These are phyloP conservation scores for Gracilaria vermiculophylla DNA, from an alignment of 23 red algal genomes.

Conservation along the genomic window DNA sequence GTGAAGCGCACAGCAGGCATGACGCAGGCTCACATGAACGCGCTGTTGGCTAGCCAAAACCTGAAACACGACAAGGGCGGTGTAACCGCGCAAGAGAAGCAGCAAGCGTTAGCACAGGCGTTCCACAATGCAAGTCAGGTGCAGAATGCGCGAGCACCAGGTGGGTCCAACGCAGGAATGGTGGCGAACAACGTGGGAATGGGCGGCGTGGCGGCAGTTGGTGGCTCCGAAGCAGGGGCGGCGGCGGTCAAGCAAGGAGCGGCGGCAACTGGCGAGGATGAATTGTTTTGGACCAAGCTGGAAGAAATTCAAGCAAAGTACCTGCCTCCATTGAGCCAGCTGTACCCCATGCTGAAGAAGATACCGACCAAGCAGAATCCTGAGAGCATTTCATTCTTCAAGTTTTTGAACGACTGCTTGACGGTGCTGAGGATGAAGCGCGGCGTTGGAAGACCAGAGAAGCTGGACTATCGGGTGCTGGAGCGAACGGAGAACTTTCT, in stretches of 20 bases:
- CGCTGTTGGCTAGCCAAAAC: neutral
- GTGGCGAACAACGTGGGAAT: neutral
- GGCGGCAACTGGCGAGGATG: neutral
- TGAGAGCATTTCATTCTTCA: neutral
- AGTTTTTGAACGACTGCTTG: constrained; percentile 5
- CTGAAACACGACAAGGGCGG: neutral
- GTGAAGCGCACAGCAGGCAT: neutral
- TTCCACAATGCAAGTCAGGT: constrained; percentile 1
- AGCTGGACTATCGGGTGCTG: neutral
- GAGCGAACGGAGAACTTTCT: neutral
- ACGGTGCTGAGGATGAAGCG: constrained; percentile 4
- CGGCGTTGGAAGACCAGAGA: neutral
- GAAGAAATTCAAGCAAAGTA: constrained; percentile 22
- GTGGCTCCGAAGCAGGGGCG: neutral
- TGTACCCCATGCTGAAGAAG: constrained; percentile 5
- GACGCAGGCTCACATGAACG: neutral
- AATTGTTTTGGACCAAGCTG: constrained; percentile 32
- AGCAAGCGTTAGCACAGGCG: neutral
- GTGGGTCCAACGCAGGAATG: neutral
- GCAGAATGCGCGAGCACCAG: neutral
- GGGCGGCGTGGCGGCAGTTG: neutral
- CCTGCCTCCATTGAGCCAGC: constrained; percentile 1
- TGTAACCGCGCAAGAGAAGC: neutral
- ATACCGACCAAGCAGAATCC: neutral
- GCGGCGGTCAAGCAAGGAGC: no score